These are phyloP conservation scores for Malus fusca DNA, from an alignment of 306 rosid genomes.

Conservation along the genomic window DNA sequence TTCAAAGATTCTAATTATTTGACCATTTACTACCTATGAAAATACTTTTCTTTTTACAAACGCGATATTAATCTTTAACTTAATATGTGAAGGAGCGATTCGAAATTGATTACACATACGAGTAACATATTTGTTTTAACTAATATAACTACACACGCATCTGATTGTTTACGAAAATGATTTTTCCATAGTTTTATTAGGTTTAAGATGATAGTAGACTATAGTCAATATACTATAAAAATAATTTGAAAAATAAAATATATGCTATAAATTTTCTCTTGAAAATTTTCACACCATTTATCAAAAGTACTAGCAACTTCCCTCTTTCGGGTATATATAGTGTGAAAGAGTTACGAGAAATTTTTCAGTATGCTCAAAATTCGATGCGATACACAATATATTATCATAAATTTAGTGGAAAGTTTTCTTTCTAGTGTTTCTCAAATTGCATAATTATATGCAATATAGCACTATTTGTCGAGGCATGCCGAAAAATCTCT, in stretches of 20 bases:
- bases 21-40: too few species aligned
- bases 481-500: too few species aligned
- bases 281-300: not conserved
- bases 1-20: too few species aligned
- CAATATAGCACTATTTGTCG: too few species aligned
- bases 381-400: fast-evolving
- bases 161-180: not conserved
- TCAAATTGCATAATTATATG: too few species aligned
- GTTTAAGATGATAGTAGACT: not conserved
- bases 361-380: fast-evolving
- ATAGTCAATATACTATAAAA: not conserved
- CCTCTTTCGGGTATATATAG: not conserved
- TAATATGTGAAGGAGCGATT: not conserved
- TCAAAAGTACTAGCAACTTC: not conserved
- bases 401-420: too few species aligned
- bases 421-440: too few species aligned
- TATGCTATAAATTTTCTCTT: not conserved
- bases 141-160: not conserved
- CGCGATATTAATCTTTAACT: too few species aligned
- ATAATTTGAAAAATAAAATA: fast-evolving
- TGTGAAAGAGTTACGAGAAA: too few species aligned
- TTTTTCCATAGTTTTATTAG: not conserved
- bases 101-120: too few species aligned
- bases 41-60: too few species aligned
- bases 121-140: too few species aligned